Evolutionary conservation across 148 eudicot genomes (phyloP).

Genomic region (Mesembryanthemum crystallinum): DNA sequence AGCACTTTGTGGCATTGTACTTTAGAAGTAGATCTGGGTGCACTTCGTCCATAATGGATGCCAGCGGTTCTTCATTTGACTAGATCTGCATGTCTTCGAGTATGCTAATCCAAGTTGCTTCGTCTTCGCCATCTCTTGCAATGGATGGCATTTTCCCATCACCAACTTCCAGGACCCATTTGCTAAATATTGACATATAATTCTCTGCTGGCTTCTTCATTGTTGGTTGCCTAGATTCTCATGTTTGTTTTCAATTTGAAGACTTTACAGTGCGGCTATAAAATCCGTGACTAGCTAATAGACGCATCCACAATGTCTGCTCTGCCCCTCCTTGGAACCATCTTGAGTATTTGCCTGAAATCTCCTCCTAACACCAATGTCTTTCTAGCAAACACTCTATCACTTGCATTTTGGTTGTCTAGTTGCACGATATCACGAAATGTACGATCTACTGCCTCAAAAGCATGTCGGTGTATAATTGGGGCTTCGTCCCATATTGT

Average conservation of each 20-base stretch:
- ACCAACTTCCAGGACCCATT: neutral
- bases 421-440: neutral
- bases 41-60: neutral
- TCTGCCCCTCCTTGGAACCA: neutral
- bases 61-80: neutral
- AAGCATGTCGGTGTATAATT: neutral
- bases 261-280: no score
- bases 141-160: neutral
- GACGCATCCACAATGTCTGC: neutral
- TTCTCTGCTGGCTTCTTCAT: neutral
- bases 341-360: neutral
- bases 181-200: neutral
- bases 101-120: neutral
- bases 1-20: neutral
- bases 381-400: neutral
- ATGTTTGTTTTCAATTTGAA: neutral
- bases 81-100: neutral
- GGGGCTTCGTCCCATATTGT: slow-evolving; percentile 5
- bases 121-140: neutral
- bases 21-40: neutral
- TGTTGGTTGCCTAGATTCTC: neutral
- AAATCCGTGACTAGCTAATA: neutral
- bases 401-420: neutral
- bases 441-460: neutral
- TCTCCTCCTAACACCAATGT: slow-evolving; percentile 1